Conservation (phyloP, 768 basidiomycete genomes). For the Postia placenta region DNA sequence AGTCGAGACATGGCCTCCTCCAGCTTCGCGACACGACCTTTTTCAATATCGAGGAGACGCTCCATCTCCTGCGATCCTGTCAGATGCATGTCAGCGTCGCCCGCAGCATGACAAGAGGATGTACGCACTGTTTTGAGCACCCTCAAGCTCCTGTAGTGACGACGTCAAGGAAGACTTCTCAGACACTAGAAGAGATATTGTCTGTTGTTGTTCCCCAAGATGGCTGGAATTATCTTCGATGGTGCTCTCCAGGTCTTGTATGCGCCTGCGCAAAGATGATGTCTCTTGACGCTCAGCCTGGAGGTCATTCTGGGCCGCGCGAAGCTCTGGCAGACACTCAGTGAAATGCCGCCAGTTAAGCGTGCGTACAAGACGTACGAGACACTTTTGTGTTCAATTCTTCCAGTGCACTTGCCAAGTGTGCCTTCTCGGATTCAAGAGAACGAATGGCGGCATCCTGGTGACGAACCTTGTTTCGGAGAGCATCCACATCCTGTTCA, state of each 20-base stretch:
- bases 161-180: slow-evolving; percentile 30
- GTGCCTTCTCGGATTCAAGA: slow-evolving; percentile 9
- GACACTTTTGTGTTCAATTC: slow-evolving; percentile 5
- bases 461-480: slow-evolving; percentile 1
- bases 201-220: slow-evolving; percentile 30
- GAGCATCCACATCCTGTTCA: not conserved
- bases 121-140: slow-evolving; percentile 24
- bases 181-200: slow-evolving; percentile 32
- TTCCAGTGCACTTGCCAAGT: not conserved
- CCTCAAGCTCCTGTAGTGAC: slow-evolving; percentile 25
- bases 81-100: no score
- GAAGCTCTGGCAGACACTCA: not conserved
- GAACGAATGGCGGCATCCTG: slow-evolving; percentile 7
- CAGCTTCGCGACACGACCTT: slow-evolving; percentile 10
- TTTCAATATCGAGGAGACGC: slow-evolving; percentile 17
- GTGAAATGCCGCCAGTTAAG: no score
- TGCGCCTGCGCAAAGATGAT: slow-evolving; percentile 6
- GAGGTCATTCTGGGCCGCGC: slow-evolving; percentile 6
- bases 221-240: slow-evolving; percentile 15
- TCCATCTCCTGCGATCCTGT: slow-evolving; percentile 22
- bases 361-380: slow-evolving; percentile 7
- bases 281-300: slow-evolving; percentile 9
- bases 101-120: not conserved
- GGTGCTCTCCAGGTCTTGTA: slow-evolving; percentile 15
- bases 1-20: slow-evolving; percentile 35